These are phyloP conservation scores for Lipomyces starkeyi DNA, from an alignment of 805 yeast species.

Conservation along the genomic window DNA sequence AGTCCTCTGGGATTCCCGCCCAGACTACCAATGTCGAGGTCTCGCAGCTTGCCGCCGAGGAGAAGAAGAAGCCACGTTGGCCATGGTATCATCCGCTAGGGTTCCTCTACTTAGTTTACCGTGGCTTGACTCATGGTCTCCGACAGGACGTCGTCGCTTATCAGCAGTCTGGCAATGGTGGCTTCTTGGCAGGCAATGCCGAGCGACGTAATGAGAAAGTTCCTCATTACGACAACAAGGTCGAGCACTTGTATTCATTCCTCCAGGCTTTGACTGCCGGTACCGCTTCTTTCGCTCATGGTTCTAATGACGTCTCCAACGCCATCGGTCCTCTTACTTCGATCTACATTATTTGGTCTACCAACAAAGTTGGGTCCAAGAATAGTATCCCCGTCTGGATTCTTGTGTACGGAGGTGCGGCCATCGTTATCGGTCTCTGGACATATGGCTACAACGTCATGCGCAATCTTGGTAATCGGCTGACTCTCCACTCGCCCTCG, in stretches of 20 bases:
- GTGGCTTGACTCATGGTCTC: slow-evolving; percentile 63
- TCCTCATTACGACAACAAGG: slow-evolving; percentile 70
- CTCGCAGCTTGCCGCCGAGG: slow-evolving; percentile 1
- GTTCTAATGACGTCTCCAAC: slow-evolving; percentile 79
- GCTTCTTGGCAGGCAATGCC: slow-evolving; percentile 42
- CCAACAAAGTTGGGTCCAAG: slow-evolving; percentile 53
- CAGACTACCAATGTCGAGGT: neutral
- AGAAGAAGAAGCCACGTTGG: neutral
- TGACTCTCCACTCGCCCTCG: slow-evolving; percentile 77
- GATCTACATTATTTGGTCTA: slow-evolving; percentile 64
- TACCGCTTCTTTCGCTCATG: slow-evolving; percentile 83
- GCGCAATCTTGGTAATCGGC: slow-evolving; percentile 72
- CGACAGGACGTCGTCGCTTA: slow-evolving; percentile 63
- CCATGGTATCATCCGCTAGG: slow-evolving; percentile 24
- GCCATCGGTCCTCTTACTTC: slow-evolving; percentile 79
- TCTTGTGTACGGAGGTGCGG: slow-evolving; percentile 67
- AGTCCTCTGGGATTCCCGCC: slow-evolving; percentile 3
- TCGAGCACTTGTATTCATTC: slow-evolving; percentile 70
- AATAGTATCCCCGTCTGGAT: slow-evolving; percentile 75
- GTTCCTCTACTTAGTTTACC: slow-evolving; percentile 46
- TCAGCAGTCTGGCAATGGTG: slow-evolving; percentile 33
- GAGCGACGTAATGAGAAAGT: slow-evolving; percentile 52
- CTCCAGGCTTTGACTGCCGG: slow-evolving; percentile 75
- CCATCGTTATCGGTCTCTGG: slow-evolving; percentile 73
- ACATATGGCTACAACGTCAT: slow-evolving; percentile 73